Evolutionary conservation across 176 grass and related monocot genomes (phyloP).

Genomic region (Eleusine coracana): DNA sequence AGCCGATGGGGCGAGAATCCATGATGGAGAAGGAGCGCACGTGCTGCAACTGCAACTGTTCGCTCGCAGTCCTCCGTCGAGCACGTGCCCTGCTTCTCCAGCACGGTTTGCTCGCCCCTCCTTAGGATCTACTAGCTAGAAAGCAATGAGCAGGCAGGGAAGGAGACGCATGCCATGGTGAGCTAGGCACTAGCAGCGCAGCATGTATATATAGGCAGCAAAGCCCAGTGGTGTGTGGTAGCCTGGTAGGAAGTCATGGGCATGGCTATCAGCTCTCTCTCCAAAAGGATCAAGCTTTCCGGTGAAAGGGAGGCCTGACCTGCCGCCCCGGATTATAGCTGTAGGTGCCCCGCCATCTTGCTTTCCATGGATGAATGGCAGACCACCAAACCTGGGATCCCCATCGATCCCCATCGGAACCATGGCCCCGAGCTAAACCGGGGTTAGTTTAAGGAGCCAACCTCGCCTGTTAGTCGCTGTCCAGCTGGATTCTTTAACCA

Average conservation of each 20-base stretch:
- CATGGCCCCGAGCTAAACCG: not conserved
- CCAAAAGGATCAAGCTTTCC: constrained; percentile 34
- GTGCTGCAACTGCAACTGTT: constrained; percentile 10
- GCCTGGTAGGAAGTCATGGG: constrained; percentile 26
- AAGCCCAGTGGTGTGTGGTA: constrained; percentile 1
- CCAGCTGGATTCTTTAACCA: constrained; percentile 14
- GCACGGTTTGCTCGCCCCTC: constrained; percentile 57
- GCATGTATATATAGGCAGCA: constrained; percentile 39
- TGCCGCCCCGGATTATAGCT: constrained; percentile 5
- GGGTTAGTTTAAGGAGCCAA: not conserved
- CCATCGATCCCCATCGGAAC: not conserved
- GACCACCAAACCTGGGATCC: constrained; percentile 44
- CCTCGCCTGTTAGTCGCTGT: constrained; percentile 32
- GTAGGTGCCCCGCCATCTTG: not conserved
- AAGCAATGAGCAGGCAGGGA: not conserved
- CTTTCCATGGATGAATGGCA: constrained; percentile 34
- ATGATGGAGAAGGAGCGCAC: constrained; percentile 68
- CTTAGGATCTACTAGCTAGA: not conserved
- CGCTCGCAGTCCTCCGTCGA: not conserved
- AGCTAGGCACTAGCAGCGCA: not conserved
- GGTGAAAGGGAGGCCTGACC: constrained; percentile 41
- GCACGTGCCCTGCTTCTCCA: constrained; percentile 81
- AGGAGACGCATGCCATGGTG: not conserved
- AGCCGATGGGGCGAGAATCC: constrained; percentile 51
- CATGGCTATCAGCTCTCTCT: not conserved